These are phyloP conservation scores for Setomelanomma holmii DNA, from an alignment of 2,329 filamentous ascomycete genomes.

Conservation along the genomic window DNA sequence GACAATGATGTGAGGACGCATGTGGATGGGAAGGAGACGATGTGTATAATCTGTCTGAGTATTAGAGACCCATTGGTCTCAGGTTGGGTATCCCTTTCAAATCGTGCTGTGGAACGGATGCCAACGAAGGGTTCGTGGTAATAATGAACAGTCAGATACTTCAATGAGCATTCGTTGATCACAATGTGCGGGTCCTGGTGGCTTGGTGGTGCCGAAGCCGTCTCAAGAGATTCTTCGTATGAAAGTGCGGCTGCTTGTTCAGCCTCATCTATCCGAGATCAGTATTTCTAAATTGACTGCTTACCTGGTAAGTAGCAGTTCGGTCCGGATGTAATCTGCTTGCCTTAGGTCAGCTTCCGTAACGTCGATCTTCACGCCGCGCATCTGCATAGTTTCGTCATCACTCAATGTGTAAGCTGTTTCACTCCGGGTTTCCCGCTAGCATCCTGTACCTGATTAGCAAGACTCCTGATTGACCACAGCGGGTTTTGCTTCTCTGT, in stretches of 20 bases:
- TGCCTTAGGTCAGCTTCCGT: not conserved
- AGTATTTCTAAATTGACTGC: not conserved
- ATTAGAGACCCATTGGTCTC: constrained; percentile 18
- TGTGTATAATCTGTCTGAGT: constrained; percentile 41
- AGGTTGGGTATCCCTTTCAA: constrained; percentile 21
- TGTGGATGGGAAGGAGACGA: not conserved
- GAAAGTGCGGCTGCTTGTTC: not conserved
- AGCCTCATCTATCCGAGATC: not conserved
- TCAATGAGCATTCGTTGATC: constrained; percentile 21
- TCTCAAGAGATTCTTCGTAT: not conserved
- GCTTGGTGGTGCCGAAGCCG: not conserved
- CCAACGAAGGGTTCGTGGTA: constrained; percentile 37
- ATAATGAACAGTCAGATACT: constrained; percentile 39
- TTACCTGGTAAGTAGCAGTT: not conserved
- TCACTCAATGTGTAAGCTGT: not conserved
- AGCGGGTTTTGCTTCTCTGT: not conserved
- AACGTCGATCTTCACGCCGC: not conserved
- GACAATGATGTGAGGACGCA: not conserved
- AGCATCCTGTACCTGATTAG: not conserved
- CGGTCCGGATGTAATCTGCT: not conserved
- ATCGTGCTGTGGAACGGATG: constrained; percentile 34
- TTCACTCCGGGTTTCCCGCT: not conserved
- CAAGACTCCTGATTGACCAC: not conserved
- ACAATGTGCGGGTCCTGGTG: not conserved
- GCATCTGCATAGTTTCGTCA: not conserved